Base-by-base conservation (phyloP, 2,329 filamentous ascomycete genomes). In the Penicillium sp. region DNA sequence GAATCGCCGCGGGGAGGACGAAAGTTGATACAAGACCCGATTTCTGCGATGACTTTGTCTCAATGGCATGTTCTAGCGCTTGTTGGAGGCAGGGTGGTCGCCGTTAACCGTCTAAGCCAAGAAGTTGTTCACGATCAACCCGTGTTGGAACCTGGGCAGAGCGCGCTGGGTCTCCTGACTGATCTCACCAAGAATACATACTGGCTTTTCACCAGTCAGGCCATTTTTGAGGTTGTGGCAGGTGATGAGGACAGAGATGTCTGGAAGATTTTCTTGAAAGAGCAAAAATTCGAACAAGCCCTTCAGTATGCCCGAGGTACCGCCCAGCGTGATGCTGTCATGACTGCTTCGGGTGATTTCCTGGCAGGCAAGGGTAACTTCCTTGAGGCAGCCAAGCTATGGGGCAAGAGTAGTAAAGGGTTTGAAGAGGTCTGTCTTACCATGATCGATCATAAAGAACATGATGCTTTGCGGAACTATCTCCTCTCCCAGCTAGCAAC, bases 141-240 rank as follows among this genome's bases (percentile, higher is more conserved):
- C 19, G 88, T 99, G 4, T 79, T 97, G 13, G 88, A 93, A 51
- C 82, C 85, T 4, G 89, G 88, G 0, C 89, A 96, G 64, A 86
- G 81, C 64, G 85, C 87, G 4, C 78, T 99, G n/a, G 91, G 90
- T 0, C 82, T 99, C 16, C 87, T 91, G 47, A 87, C 93, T 8
- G 94, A 99, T 72, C 83, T 89, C 57, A 93, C 94, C 71, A 96
- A 97, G 78, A 95, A 93, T 67, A 99, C 94, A 0, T 97, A 93
- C 69, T 99, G 95, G 94, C 81, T 99, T 2, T 96, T 97, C 68
- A 97, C 93, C 0, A 83, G 84, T 0, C 83, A 90, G 53, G 91
- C 96, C 66, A 96, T 99, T 47, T 97, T 91, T 63, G 94, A 99
- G 74, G 88, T 99, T 55, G 89, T 94, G 11, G 88, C 93, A 11